Base-by-base conservation (phyloP, 345 rosid genomes). In the Hypericum androsaemum region DNA sequence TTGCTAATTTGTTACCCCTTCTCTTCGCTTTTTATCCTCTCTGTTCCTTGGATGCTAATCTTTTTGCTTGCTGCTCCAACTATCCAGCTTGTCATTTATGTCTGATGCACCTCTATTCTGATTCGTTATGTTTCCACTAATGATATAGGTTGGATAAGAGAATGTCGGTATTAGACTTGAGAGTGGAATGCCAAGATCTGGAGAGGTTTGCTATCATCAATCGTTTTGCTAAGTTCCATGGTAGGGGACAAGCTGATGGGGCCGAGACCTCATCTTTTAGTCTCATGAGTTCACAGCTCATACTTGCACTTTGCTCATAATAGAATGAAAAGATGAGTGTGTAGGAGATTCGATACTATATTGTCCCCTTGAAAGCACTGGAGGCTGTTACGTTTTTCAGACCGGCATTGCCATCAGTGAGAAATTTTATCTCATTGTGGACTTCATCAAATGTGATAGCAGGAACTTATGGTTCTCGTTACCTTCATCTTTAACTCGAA, bases 241-340 rank as follows among this genome's bases (percentile, higher is more conserved):
- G 86, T 6, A 68, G 88, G 68, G 79, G 65, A 12, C 94, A 74
- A 56, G 57, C 64, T 47, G 81, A 75, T 7, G 74, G 68, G 53
- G 58, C 77, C 10, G 82, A 76, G 71, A 58, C 64, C 47, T 69
- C 81, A 41, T 74, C 72, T n/a, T n/a, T n/a, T n/a, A n/a, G n/a
- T n/a, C n/a, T n/a, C n/a, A n/a, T n/a, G n/a, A n/a, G n/a, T n/a
- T n/a, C n/a, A n/a, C n/a, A n/a, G n/a, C n/a, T n/a, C n/a, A n/a
- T n/a, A n/a, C n/a, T n/a, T n/a, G n/a, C n/a, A n/a, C n/a, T n/a
- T n/a, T n/a, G n/a, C n/a, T n/a, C n/a, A n/a, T n/a, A n/a, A n/a
- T n/a, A n/a, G n/a, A n/a, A n/a, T n/a, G n/a, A n/a, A n/a, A n/a
- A n/a, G n/a, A n/a, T n/a, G n/a, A n/a, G n/a, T n/a, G n/a, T n/a